Percentiles rank a stretch among this genome's conserved stretches.
phyloP scores from a whole-genome alignment of 176 grass and related monocot genomes.

The Juncus effusus region DNA sequence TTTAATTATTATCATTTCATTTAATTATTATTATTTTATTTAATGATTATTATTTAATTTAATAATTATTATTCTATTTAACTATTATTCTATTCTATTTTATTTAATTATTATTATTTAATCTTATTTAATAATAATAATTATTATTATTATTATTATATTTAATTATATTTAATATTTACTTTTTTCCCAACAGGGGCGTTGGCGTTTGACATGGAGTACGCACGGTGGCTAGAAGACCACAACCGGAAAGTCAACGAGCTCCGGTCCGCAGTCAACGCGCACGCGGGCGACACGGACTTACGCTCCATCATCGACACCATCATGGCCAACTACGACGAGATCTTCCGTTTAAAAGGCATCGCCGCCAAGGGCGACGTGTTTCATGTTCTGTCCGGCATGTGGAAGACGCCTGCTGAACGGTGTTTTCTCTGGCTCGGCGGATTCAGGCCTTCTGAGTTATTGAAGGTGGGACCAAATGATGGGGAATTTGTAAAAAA shows the following conservation, averaged over 20 bases:
- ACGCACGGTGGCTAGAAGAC: slow-evolving; percentile 90
- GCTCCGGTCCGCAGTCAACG: slow-evolving; percentile 74
- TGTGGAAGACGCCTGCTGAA: slow-evolving; percentile 99
- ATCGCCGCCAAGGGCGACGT: slow-evolving; percentile 85
- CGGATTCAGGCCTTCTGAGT: slow-evolving; percentile 85
- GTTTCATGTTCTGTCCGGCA: slow-evolving; percentile 94
- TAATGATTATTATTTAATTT: no score
- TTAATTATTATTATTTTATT: no score
- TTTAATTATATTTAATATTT: no score
- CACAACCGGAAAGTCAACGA: slow-evolving; percentile 87
- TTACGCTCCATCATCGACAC: slow-evolving; percentile 62
- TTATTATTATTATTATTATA: no score
- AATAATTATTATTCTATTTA: no score
- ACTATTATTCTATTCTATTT: no score
- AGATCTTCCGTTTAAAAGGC: slow-evolving; percentile 85
- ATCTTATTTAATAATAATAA: no score
- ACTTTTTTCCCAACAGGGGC: slow-evolving; percentile 44
- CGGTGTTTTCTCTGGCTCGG: slow-evolving; percentile 98
- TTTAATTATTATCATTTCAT: neutral
- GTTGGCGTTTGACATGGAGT: slow-evolving; percentile 90
- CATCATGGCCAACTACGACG: slow-evolving; percentile 77
- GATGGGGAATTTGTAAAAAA: slow-evolving; percentile 13
- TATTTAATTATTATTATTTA: no score
- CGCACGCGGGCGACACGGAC: slow-evolving; percentile 86
- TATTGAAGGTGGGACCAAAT: slow-evolving; percentile 65